Conservation (phyloP, 2,329 filamentous ascomycete genomes). For the Sclerotiophoma versabilis region DNA sequence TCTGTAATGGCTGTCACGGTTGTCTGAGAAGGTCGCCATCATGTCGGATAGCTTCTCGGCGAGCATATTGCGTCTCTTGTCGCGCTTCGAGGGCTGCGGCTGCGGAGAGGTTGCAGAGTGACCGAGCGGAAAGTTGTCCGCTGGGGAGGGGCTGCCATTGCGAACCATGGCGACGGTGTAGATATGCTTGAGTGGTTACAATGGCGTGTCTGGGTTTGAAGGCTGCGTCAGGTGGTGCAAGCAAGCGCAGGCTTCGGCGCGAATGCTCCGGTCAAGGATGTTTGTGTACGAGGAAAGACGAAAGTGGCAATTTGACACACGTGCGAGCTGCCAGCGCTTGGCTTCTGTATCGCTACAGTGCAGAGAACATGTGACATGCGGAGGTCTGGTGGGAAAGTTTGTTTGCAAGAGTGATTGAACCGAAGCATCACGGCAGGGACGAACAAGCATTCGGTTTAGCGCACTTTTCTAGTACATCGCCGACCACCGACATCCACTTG, state of each 20-base stretch:
- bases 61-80: conserved; percentile 85
- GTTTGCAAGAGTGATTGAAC: conserved; percentile 12
- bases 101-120: conserved; percentile 54
- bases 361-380: conserved; percentile 2
- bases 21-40: conserved; percentile 77
- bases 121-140: conserved; percentile 46
- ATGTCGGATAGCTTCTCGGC: conserved; percentile 80
- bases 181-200: not conserved
- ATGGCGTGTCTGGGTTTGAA: not conserved
- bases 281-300: not conserved
- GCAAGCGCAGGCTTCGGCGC: conserved; percentile 13
- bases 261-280: not conserved
- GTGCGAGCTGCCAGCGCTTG: conserved; percentile 13
- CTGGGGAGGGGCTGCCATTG: conserved; percentile 48
- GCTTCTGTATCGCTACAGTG: conserved; percentile 8
- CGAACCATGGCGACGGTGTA: conserved; percentile 43
- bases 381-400: conserved; percentile 1
- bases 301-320: not conserved
- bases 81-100: conserved; percentile 75
- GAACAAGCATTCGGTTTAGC: conserved; percentile 14
- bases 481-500: conserved; percentile 5
- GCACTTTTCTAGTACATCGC: not conserved
- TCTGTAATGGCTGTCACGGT: conserved; percentile 83
- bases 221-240: conserved; percentile 5
- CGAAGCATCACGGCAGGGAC: conserved; percentile 11